Percentiles rank a stretch among this genome's conserved stretches.
Evolutionary conservation across 1,284 basidiomycete genomes (phyloP).

Genomic region (Leccinum glutinopallens): DNA sequence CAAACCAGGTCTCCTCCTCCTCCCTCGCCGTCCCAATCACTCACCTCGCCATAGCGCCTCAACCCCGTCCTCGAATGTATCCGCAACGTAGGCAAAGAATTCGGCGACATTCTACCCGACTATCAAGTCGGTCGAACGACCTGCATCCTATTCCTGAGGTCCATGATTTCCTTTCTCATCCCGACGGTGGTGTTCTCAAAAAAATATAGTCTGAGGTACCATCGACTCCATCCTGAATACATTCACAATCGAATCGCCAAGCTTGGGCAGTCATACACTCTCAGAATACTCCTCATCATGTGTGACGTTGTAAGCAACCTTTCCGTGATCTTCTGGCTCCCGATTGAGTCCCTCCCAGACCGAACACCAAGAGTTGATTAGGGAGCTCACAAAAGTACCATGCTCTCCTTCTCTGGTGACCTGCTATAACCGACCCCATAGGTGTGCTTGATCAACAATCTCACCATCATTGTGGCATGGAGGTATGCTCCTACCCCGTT

Average conservation of each 20-base stretch:
- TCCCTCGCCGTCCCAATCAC: background rate
- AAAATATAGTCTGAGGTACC: conserved; percentile 79
- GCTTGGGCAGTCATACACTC: conserved; percentile 78
- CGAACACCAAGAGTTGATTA: conserved; percentile 88
- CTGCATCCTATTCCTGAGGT: conserved; percentile 92
- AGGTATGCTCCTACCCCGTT: conserved; percentile 50
- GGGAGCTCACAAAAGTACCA: conserved; percentile 86
- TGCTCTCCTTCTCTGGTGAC: conserved; percentile 16
- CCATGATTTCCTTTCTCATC: conserved; percentile 14
- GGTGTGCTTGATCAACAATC: conserved; percentile 88
- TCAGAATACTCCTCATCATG: conserved; percentile 87
- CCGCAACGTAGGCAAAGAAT: conserved; percentile 90
- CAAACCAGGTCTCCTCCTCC: conserved; percentile 26
- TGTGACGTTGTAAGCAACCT: conserved; percentile 82
- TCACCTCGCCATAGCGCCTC: conserved; percentile 57
- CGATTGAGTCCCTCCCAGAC: conserved; percentile 48
- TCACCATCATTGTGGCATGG: conserved; percentile 93
- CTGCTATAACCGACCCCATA: conserved; percentile 32
- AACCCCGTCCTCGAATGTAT: conserved; percentile 89
- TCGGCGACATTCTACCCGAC: conserved; percentile 91
- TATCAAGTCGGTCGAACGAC: conserved; percentile 97
- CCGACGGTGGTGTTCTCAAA: background rate
- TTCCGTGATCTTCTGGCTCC: background rate
- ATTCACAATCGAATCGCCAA: conserved; percentile 89
- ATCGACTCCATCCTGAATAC: conserved; percentile 97